These are phyloP conservation scores for Tylopilus cervinicoccineus DNA, from an alignment of 768 basidiomycete species.

Conservation along the genomic window DNA sequence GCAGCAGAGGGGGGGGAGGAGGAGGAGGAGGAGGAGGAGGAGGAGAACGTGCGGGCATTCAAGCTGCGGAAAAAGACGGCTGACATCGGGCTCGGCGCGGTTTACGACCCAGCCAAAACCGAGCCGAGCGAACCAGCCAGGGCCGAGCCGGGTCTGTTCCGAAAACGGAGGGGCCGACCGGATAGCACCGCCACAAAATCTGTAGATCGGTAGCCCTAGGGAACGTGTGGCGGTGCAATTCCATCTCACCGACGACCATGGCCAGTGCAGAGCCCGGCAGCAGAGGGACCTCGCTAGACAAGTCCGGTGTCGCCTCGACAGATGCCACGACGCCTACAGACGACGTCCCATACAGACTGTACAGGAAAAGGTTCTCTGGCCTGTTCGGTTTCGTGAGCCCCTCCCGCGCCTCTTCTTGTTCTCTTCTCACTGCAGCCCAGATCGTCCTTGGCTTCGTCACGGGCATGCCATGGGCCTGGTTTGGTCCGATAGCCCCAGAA, in stretches of 20 bases:
- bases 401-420: neutral
- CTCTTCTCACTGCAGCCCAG: slow-evolving; percentile 30
- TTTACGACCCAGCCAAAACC: slow-evolving; percentile 67
- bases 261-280: neutral
- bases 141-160: slow-evolving; percentile 16
- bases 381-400: slow-evolving; percentile 51
- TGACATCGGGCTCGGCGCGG: slow-evolving; percentile 62
- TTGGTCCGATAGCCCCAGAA: slow-evolving; percentile 74
- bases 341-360: slow-evolving; percentile 49
- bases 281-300: neutral
- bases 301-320: neutral
- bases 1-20: slow-evolving; percentile 22
- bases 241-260: neutral
- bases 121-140: slow-evolving; percentile 13
- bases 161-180: slow-evolving; percentile 13
- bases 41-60: slow-evolving; percentile 52
- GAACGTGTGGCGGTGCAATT: neutral
- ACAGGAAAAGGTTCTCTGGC: slow-evolving; percentile 66
- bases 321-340: neutral
- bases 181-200: neutral
- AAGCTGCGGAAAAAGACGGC: slow-evolving; percentile 66
- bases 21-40: slow-evolving; percentile 44
- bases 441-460: slow-evolving; percentile 57
- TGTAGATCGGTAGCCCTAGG: neutral
- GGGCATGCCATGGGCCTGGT: slow-evolving; percentile 77